Evolutionary conservation across 2,329 filamentous ascomycete genomes (phyloP).

Genomic region (Diaporthe vexans): DNA sequence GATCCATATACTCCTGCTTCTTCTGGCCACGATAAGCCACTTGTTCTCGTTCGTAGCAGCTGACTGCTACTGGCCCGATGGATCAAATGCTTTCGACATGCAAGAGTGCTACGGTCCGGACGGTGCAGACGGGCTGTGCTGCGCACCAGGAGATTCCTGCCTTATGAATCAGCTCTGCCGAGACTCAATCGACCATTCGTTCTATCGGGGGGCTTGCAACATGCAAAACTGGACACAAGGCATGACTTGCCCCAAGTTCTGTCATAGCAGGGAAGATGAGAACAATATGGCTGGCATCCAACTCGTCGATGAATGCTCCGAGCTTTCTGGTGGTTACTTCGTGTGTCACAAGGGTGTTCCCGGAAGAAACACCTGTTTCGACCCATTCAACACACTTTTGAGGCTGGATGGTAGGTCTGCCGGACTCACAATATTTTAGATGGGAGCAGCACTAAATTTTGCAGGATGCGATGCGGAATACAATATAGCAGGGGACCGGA

Average conservation of each 20-base stretch:
- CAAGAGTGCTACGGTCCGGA: slow-evolving; percentile 26
- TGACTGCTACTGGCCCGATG: slow-evolving; percentile 33
- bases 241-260: slow-evolving; percentile 5
- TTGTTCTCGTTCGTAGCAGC: not conserved
- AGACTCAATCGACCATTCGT: not conserved
- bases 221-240: slow-evolving; percentile 27
- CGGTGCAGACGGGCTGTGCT: slow-evolving; percentile 27
- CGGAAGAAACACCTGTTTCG: not conserved
- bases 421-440: not conserved
- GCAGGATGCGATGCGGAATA: slow-evolving; percentile 20
- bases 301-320: not conserved
- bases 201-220: slow-evolving; percentile 33
- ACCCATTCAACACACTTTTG: not conserved
- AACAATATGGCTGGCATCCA: not conserved
- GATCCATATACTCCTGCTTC: not conserved
- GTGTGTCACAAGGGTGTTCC: not conserved
- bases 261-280: not conserved
- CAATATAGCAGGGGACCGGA: slow-evolving; percentile 18
- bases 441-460: not conserved
- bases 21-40: not conserved
- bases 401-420: not conserved
- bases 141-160: slow-evolving; percentile 25
- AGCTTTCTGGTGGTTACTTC: not conserved
- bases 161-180: slow-evolving; percentile 32
- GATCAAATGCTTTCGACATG: slow-evolving; percentile 27